Evolutionary conservation across 176 grass and related monocot species (phyloP).

Genomic region (Elymus sibiricus): DNA sequence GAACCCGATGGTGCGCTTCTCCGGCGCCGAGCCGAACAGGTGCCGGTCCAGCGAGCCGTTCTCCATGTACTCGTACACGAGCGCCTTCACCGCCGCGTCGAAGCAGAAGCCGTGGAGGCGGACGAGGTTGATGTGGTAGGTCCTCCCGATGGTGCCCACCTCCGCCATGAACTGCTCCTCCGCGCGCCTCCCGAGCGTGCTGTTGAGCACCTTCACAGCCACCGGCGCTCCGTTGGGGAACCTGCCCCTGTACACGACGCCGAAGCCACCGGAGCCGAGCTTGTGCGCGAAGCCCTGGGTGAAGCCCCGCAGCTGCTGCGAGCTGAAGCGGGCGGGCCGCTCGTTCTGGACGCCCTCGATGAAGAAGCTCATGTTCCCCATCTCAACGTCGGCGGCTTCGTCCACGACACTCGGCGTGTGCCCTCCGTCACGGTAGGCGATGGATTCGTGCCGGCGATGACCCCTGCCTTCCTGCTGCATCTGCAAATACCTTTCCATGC

Average conservation of each 20-base stretch:
- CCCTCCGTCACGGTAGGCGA: not conserved
- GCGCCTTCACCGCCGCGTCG: slow-evolving; percentile 36
- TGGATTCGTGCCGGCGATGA: not conserved
- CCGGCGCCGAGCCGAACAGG: slow-evolving; percentile 23
- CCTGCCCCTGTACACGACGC: slow-evolving; percentile 40
- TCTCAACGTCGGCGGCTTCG: not conserved
- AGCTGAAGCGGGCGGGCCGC: slow-evolving; percentile 40
- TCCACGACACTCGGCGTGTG: not conserved
- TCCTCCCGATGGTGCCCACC: slow-evolving; percentile 52
- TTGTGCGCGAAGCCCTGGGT: slow-evolving; percentile 39
- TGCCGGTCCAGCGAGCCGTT: slow-evolving; percentile 47
- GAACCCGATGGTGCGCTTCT: not conserved
- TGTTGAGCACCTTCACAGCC: slow-evolving; percentile 52
- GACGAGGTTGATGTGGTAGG: slow-evolving; percentile 72
- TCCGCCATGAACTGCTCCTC: slow-evolving; percentile 76
- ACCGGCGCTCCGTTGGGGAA: slow-evolving; percentile 42
- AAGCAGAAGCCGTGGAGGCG: slow-evolving; percentile 81
- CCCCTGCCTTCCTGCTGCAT: not conserved
- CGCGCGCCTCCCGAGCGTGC: slow-evolving; percentile 36
- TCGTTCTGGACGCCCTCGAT: slow-evolving; percentile 39
- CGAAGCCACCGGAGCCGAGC: slow-evolving; percentile 43
- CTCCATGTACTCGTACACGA: slow-evolving; percentile 71
- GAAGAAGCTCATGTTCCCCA: slow-evolving; percentile 32
- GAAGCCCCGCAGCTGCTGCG: slow-evolving; percentile 33
- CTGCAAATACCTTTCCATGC: not conserved